These are phyloP conservation scores for Thymus mandschuricus DNA, from an alignment of 257 asterid genomes.

Conservation along the genomic window DNA sequence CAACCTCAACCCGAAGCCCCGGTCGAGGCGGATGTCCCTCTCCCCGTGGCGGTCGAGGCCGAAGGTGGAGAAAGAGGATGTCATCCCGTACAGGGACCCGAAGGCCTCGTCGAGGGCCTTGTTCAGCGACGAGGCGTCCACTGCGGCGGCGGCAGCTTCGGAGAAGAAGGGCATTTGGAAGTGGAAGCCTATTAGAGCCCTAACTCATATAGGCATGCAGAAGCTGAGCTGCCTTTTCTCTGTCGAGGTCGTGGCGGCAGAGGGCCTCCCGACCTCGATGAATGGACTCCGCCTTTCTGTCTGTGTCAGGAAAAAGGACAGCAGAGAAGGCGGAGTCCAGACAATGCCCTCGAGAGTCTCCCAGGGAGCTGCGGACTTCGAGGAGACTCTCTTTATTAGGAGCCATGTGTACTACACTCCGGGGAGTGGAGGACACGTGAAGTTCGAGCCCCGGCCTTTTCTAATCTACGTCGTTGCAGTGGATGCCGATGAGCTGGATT, in stretches of 20 bases:
- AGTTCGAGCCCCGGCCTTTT: conserved; percentile 86
- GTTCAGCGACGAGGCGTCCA: conserved; percentile 36
- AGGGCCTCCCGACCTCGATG: conserved; percentile 79
- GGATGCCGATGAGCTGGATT: conserved; percentile 81
- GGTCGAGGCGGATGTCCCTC: conserved; percentile 75
- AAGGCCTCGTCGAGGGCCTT: conserved; percentile 10
- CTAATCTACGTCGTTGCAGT: conserved; percentile 67
- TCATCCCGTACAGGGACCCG: conserved; percentile 13
- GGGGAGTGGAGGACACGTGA: conserved; percentile 50
- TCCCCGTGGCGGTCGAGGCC: conserved; percentile 81
- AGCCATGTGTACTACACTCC: conserved; percentile 82
- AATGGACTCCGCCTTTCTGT: conserved; percentile 84
- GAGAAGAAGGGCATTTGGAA: conserved; percentile 80
- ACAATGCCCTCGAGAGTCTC: conserved; percentile 92
- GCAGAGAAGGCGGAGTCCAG: conserved; percentile 71
- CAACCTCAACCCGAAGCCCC: conserved; percentile 60
- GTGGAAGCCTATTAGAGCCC: conserved; percentile 91
- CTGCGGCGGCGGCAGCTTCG: not conserved
- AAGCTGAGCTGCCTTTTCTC: conserved; percentile 87
- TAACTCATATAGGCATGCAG: conserved; percentile 79
- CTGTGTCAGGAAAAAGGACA: conserved; percentile 81
- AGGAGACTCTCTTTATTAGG: conserved; percentile 80
- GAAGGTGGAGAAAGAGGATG: conserved; percentile 33
- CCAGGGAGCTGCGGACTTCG: conserved; percentile 86
- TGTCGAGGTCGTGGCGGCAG: conserved; percentile 72